These are phyloP conservation scores for Pittosporum tobira DNA, from an alignment of 129 eudicot species.

Conservation along the genomic window DNA sequence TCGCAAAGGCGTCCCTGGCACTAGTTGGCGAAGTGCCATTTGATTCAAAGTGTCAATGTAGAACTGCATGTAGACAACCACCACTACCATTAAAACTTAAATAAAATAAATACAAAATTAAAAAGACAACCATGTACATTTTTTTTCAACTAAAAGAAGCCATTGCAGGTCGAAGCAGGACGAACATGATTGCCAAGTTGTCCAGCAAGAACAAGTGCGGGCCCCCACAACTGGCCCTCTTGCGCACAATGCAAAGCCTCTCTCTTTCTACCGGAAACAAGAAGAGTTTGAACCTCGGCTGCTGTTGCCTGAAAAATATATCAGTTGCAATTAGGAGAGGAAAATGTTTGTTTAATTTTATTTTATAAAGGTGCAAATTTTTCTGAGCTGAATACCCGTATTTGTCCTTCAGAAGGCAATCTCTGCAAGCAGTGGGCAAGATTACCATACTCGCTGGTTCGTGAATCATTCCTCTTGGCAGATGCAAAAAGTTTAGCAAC, in stretches of 20 bases:
- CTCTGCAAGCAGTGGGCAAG: constrained; percentile 61
- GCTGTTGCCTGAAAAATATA: constrained; percentile 63
- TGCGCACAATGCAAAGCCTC: constrained; percentile 86
- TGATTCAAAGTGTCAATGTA: constrained; percentile 79
- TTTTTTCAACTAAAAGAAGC: neutral
- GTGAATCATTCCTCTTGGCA: constrained; percentile 38
- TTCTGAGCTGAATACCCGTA: constrained; percentile 41
- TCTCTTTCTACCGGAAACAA: constrained; percentile 79
- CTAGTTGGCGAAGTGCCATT: constrained; percentile 81
- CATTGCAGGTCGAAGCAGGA: neutral
- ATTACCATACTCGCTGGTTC: constrained; percentile 43
- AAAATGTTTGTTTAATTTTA: constrained; percentile 9
- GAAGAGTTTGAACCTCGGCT: constrained; percentile 74
- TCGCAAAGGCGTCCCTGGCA: constrained; percentile 90
- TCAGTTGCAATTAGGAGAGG: constrained; percentile 7
- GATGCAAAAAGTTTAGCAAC: constrained; percentile 84
- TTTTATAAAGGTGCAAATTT: neutral
- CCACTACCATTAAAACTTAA: neutral
- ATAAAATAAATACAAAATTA: constrained; percentile 1
- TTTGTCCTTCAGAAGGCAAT: constrained; percentile 73
- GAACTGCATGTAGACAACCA: constrained; percentile 47
- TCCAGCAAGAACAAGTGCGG: constrained; percentile 92
- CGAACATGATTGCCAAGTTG: constrained; percentile 95
- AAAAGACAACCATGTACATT: neutral
- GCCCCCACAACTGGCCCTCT: constrained; percentile 93